Evolutionary conservation across 2,329 filamentous ascomycete genomes (phyloP), one percentile per base, ranked within the genome.

Genomic region (Ophiosphaerella herpotricha): DNA sequence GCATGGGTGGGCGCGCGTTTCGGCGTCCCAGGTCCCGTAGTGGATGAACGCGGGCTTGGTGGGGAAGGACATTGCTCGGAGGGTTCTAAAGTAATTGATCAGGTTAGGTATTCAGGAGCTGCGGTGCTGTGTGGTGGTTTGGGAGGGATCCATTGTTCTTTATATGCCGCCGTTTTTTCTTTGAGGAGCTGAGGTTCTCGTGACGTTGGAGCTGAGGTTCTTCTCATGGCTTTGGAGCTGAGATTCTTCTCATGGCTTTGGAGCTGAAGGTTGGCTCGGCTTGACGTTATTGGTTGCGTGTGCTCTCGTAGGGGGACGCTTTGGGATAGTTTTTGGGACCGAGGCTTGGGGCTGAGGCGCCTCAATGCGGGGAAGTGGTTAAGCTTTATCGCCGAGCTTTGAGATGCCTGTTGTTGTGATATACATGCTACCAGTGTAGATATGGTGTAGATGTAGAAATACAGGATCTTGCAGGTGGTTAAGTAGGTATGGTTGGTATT

Each of bases 11-110:
- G 39, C 21, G n/a, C 54, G 54, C 9, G 51, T 49, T n/a, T 40
- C 33, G 18, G 52, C 46, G 26, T 48, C 48, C 51, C 51, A 57
- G 37, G 45, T 33, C 4, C 51, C 48, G 26, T 43, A 45, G 40
- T 57, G 48, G 8, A 54, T 33, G 13, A 54, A 57, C 8, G 54
- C 54, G 24, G 51, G 54, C 37, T 49, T 44, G 9, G 48, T 57
- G 13, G 43, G 40, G 43, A 50, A 52, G 9, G 54, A 50, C 54
- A 57, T 57, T 18, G n/a, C 24, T 21, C 18, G 4, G 18, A 21
- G 18, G 18, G 18, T 21, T 21, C 18, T 21, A 5, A 21, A 21
- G 18, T 21, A 21, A 21, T 21, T 21, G 18, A 5, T 21, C 4
- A 21, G 9, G 18, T 24, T 23, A n/a, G 7, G 21, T 24, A 21